phyloP scores from a whole-genome alignment of 176 grass and related monocot genomes.

The Bonia amplexicaulis region DNA sequence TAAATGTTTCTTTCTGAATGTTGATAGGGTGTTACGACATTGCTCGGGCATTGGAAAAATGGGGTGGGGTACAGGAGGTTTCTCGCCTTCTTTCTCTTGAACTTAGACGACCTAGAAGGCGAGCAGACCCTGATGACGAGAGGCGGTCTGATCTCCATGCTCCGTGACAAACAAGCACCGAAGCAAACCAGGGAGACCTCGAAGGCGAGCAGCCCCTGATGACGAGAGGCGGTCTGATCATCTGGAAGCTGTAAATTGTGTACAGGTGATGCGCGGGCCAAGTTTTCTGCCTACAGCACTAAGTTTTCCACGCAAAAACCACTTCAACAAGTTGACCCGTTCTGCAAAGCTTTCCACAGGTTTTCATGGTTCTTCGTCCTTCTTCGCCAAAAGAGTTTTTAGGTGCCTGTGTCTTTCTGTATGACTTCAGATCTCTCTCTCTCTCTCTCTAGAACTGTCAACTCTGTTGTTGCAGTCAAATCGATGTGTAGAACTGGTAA shows the following conservation, averaged over 20 bases:
- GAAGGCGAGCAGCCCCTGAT: too few relatives aligned
- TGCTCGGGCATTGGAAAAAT: slow-evolving; percentile 88
- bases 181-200: slow-evolving; percentile 34
- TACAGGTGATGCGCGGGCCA: background rate
- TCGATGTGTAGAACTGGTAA: background rate
- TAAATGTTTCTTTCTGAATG: slow-evolving; percentile 1
- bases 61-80: slow-evolving; percentile 89
- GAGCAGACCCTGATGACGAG: slow-evolving; percentile 27
- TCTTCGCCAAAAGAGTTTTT: background rate
- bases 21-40: slow-evolving; percentile 79
- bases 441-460: background rate
- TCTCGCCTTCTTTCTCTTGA: slow-evolving; percentile 78
- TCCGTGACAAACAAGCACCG: background rate
- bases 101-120: slow-evolving; percentile 50
- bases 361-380: background rate
- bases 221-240: too few relatives aligned
- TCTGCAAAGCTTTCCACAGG: background rate
- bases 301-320: background rate
- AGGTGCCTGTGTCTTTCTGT: background rate
- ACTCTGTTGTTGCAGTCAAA: slow-evolving; percentile 1
- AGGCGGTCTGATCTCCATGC: slow-evolving; percentile 12
- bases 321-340: background rate
- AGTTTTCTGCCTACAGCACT: background rate
- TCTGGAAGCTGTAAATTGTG: slow-evolving; percentile 10
- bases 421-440: background rate